Conservation (phyloP, 1,139 yeast genomes). For the Trichomonascaceae sp. region DNA sequence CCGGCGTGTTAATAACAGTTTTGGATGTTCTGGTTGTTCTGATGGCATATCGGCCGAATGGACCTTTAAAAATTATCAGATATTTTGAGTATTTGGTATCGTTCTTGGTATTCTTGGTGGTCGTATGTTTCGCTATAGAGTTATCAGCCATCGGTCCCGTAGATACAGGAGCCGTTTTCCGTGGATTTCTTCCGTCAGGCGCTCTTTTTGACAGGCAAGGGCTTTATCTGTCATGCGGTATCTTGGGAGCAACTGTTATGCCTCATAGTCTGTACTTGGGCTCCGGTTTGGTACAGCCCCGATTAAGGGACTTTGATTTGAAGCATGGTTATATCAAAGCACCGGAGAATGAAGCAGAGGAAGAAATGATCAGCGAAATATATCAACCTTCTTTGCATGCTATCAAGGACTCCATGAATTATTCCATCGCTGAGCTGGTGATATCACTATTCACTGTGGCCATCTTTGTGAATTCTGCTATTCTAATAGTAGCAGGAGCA, state of each 20-base stretch:
- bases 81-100: conserved; percentile 80
- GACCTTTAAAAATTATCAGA: conserved; percentile 71
- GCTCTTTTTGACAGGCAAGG: conserved; percentile 75
- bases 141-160: conserved; percentile 51
- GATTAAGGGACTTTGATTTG: conserved; percentile 74
- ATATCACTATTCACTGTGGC: conserved; percentile 75
- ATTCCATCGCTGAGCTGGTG: conserved; percentile 69
- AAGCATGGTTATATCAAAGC: conserved; percentile 50
- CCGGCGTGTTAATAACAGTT: conserved; percentile 78
- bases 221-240: conserved; percentile 78
- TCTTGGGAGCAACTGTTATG: conserved; percentile 96
- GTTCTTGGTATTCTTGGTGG: conserved; percentile 71
- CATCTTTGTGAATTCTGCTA: conserved; percentile 77
- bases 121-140: conserved; percentile 77
- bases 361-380: conserved; percentile 28
- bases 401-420: conserved; percentile 60
- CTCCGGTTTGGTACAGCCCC: conserved; percentile 86
- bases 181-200: conserved; percentile 75
- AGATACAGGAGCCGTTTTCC: conserved; percentile 47
- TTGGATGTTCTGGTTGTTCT: conserved; percentile 79
- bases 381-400: conserved; percentile 70
- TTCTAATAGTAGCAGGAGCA: conserved; percentile 79
- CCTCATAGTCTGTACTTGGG: conserved; percentile 93
- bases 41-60: conserved; percentile 84
- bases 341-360: conserved; percentile 21